Evolutionary conservation across 352 stramenopile species (phyloP).

Genomic region (Pythium folliculosum): DNA sequence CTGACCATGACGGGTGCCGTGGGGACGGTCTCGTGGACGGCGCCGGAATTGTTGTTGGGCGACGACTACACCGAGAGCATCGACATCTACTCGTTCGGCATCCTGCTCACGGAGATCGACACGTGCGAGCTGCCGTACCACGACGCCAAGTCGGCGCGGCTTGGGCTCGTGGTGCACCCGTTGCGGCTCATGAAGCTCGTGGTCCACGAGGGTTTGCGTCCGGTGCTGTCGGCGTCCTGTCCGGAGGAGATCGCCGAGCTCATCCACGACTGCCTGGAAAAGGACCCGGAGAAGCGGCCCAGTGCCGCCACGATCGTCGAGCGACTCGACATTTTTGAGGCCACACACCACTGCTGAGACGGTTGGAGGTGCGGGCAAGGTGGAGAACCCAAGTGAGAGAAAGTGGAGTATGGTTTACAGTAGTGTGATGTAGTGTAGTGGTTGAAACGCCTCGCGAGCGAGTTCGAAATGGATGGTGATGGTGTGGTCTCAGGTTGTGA

Average conservation of each 20-base stretch:
- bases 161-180: conserved; percentile 48
- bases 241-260: conserved; percentile 59
- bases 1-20: conserved; percentile 49
- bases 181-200: conserved; percentile 64
- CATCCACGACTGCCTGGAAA: conserved; percentile 49
- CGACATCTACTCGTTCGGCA: conserved; percentile 78
- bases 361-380: background rate
- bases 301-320: conserved; percentile 44
- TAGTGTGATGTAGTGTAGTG: background rate
- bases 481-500: too few relatives aligned
- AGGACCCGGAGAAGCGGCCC: conserved; percentile 56
- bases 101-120: conserved; percentile 77
- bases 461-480: background rate
- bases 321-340: conserved; percentile 25
- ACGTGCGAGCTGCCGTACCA: conserved; percentile 73
- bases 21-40: conserved; percentile 66
- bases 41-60: conserved; percentile 58
- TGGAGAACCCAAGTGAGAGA: background rate
- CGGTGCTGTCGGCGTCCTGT: conserved; percentile 51
- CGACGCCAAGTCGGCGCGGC: conserved; percentile 43
- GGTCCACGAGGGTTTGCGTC: conserved; percentile 56
- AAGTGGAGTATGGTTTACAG: background rate
- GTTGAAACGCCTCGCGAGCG: background rate
- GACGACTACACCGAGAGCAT: conserved; percentile 74
- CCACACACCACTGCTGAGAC: conserved; percentile 17